These are phyloP conservation scores for Basipetospora sp. DNA, from an alignment of 2,329 filamentous ascomycete species.

Conservation along the genomic window DNA sequence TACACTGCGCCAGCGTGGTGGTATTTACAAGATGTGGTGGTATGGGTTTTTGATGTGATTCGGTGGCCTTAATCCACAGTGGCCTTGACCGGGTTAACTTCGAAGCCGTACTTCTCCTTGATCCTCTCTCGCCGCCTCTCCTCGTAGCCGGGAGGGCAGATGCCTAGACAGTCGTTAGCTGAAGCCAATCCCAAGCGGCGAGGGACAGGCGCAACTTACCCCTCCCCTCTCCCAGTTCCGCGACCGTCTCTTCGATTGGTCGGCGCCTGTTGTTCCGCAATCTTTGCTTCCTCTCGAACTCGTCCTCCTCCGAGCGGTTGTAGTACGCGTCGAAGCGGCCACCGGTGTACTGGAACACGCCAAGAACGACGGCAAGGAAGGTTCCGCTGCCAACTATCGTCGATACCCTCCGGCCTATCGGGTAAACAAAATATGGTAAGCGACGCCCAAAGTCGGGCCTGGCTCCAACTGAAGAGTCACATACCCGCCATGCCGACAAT, in stretches of 20 bases:
- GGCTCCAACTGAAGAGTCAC: neutral
- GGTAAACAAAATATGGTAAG: slow-evolving; percentile 6
- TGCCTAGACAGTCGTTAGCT: slow-evolving; percentile 37
- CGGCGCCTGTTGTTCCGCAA: slow-evolving; percentile 59
- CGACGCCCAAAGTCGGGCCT: neutral
- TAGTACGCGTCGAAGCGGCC: slow-evolving; percentile 35
- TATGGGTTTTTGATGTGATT: no score
- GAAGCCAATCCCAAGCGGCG: no score
- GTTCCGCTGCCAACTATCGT: slow-evolving; percentile 54
- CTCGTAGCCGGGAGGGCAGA: slow-evolving; percentile 67
- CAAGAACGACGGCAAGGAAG: slow-evolving; percentile 40
- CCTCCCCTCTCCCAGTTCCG: slow-evolving; percentile 72
- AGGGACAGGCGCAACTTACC: slow-evolving; percentile 35
- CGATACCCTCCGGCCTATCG: slow-evolving; percentile 41
- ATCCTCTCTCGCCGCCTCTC: slow-evolving; percentile 70
- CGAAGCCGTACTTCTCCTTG: slow-evolving; percentile 76
- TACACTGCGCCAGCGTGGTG: slow-evolving; percentile 7
- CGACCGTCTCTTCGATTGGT: slow-evolving; percentile 65
- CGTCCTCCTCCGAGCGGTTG: slow-evolving; percentile 43
- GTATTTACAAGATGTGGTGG: slow-evolving; percentile 4
- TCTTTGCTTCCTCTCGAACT: slow-evolving; percentile 62
- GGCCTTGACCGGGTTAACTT: slow-evolving; percentile 54
- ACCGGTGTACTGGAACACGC: slow-evolving; percentile 54
- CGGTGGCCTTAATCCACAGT: slow-evolving; percentile 21
- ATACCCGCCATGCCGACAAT: slow-evolving; percentile 39